phyloP scores from a whole-genome alignment of 2,329 filamentous ascomycete species.

The Alternaria postmessia region DNA sequence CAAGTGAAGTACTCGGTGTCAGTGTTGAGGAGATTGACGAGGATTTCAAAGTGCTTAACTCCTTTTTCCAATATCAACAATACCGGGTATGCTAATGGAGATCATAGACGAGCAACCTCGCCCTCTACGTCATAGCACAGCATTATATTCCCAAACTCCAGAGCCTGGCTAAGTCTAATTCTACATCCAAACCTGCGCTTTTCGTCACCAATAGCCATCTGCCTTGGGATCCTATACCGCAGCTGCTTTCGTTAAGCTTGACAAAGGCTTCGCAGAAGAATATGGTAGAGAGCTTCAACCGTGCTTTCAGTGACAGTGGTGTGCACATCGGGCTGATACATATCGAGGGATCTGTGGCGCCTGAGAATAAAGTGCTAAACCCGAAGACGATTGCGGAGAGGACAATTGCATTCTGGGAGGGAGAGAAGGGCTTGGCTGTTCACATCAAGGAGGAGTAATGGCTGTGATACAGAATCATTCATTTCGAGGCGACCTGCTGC shows the following conservation, averaged over 20 bases:
- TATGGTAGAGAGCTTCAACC: conserved; percentile 56
- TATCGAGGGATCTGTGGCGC: conserved; percentile 56
- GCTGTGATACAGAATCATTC: background rate
- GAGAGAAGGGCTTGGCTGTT: conserved; percentile 52
- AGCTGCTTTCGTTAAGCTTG: conserved; percentile 60
- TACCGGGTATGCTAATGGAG: background rate
- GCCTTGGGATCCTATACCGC: conserved; percentile 57
- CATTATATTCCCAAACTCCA: conserved; percentile 57
- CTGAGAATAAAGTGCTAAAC: conserved; percentile 54
- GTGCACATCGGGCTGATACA: conserved; percentile 60
- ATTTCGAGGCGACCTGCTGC: no score
- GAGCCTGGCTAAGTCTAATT: conserved; percentile 40
- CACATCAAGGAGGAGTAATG: conserved; percentile 39
- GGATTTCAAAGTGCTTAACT: conserved; percentile 57
- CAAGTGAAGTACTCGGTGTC: conserved; percentile 54
- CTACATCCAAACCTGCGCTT: conserved; percentile 54
- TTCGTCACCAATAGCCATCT: conserved; percentile 61
- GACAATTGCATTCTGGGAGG: conserved; percentile 56
- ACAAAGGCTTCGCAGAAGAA: conserved; percentile 63
- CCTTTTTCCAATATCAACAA: background rate
- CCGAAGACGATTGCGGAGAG: conserved; percentile 57
- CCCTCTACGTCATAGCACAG: conserved; percentile 58
- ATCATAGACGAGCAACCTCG: conserved; percentile 56
- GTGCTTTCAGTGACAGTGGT: conserved; percentile 51
- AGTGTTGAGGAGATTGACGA: conserved; percentile 56